Conservation (phyloP, 768 basidiomycete genomes). For the Boletus barrowsii region DNA sequence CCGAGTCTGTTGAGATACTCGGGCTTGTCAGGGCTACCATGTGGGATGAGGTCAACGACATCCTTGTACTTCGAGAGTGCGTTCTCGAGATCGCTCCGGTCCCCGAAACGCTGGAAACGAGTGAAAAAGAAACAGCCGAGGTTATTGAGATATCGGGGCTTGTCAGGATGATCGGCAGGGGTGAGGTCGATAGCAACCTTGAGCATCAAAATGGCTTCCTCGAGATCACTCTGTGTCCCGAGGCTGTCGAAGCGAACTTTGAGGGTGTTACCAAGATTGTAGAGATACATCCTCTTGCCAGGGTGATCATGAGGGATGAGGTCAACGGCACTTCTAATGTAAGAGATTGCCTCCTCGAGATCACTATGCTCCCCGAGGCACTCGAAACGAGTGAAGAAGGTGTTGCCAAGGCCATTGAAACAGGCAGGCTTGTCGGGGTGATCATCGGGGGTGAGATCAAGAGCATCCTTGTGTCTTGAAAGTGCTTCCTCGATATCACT, state of each 20-base stretch:
- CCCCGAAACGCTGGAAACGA: no score
- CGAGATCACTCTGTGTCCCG: no score
- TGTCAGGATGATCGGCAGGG: neutral
- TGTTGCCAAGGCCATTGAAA: neutral
- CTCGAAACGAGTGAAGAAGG: neutral
- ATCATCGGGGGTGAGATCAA: neutral
- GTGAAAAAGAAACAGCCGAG: neutral
- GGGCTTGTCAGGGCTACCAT: no score
- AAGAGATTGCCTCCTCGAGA: neutral
- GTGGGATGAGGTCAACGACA: no score
- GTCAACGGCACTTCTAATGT: neutral
- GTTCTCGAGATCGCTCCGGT: no score
- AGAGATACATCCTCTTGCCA: neutral
- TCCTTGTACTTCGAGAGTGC: no score
- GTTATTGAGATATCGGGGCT: neutral
- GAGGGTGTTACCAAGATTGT: neutral
- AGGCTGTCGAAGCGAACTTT: neutral
- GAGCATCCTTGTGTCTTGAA: neutral
- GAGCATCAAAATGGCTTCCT: neutral
- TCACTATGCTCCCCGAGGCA: neutral
- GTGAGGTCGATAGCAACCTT: neutral
- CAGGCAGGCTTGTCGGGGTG: neutral
- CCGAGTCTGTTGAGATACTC: no score
- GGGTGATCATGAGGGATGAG: neutral
- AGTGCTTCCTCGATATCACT: slow-evolving; percentile 1